Evolutionary conservation across 768 basidiomycete species (phyloP), one percentile per base, ranked within the genome.

Genomic region (Russula ochroleuca): DNA sequence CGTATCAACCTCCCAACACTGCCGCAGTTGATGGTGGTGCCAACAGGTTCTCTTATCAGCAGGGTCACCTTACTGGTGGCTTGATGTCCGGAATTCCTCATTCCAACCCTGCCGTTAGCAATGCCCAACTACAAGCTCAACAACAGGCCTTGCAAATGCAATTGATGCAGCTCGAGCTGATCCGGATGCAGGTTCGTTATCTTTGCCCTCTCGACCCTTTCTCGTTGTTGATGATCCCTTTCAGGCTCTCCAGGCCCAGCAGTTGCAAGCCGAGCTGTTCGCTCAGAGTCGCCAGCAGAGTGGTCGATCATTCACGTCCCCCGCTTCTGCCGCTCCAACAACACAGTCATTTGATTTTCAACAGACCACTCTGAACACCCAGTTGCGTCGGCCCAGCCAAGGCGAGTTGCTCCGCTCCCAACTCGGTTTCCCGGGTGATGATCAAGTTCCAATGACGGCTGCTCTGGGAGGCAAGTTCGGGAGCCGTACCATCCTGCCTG

Each of bases 161-260:
- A 76, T 79, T 92, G 80, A 82, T 92, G 77, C 92, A 93, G 72
- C 78, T 93, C 61, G 91, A 93, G 76, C 81, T 93, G 69, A 74
- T 91, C 72, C 84, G 83, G 72, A 82, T 93, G 66, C 91, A 92
- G 87, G 90, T 87, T 64, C 54, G 81, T 75, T 45, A 63, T 40
- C 65, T 28, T 55, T 56, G 14, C 19, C 17, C 60, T 57, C 40
- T 58, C 43, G 17, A 28, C 59, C 41, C n/a, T 48, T 47, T 48
- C 65, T 62, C 50, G 71, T 65, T 17, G 28, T 60, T 51, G 33
- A 41, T 43, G 55, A n/a, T 65, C 48, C 25, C 33, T 59, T 40
- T 56, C n/a, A 90, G 87, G 83, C 82, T 28, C 73, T 85, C 11
- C 86, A 91, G 70, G 84, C 83, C 40, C 87, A 92, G 75, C 90